These are phyloP conservation scores for Fusarium sp. DNA, from an alignment of 2,329 filamentous ascomycete genomes.

Conservation along the genomic window DNA sequence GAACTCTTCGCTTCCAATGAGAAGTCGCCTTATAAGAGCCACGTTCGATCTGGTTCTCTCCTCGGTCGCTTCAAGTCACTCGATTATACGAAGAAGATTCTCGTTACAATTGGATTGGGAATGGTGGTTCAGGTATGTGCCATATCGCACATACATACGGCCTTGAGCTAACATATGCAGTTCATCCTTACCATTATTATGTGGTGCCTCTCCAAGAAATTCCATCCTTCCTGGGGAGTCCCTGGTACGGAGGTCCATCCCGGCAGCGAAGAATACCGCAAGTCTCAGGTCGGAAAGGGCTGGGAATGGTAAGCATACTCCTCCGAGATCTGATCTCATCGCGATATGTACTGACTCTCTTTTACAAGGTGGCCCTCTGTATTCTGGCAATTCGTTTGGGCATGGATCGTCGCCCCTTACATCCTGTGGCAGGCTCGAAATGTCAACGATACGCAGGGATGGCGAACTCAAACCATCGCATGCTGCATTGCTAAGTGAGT, in stretches of 20 bases:
- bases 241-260: constrained; percentile 69
- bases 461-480: constrained; percentile 72
- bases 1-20: constrained; percentile 51
- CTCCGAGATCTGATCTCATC: background rate
- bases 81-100: constrained; percentile 62
- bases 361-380: constrained; percentile 69
- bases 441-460: constrained; percentile 74
- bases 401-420: constrained; percentile 71
- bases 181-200: constrained; percentile 69
- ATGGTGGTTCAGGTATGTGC: constrained; percentile 67
- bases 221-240: constrained; percentile 71
- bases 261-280: constrained; percentile 65
- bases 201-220: constrained; percentile 74
- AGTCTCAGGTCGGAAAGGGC: constrained; percentile 62
- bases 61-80: constrained; percentile 55
- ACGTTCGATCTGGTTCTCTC: constrained; percentile 43
- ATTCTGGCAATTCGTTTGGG: constrained; percentile 74
- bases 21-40: constrained; percentile 18
- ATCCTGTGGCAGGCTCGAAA: constrained; percentile 71
- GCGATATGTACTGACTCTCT: background rate
- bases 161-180: constrained; percentile 52
- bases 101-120: constrained; percentile 64
- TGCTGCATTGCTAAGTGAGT: constrained; percentile 62
- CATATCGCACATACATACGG: rapidly evolving
- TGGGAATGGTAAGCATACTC: constrained; percentile 70